phyloP scores from a whole-genome alignment of 257 asterid genomes.

The Petunia axillaris region DNA sequence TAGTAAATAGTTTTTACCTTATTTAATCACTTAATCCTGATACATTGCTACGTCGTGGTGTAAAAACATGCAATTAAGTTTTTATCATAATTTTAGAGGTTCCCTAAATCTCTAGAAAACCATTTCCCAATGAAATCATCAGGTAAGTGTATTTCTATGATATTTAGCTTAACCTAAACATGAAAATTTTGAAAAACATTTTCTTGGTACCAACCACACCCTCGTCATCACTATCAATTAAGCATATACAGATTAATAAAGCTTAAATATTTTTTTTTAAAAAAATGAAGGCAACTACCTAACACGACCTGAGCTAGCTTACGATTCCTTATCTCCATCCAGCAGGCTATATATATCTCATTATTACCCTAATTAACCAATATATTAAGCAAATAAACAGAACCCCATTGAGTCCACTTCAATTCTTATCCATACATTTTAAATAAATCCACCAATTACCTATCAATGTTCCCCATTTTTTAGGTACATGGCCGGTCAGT shows the following conservation, averaged over 20 bases:
- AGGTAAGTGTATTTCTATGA: too few relatives aligned
- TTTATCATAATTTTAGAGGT: too few relatives aligned
- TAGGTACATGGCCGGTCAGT: background rate
- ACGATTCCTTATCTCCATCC: background rate
- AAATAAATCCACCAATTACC: background rate
- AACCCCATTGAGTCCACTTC: background rate
- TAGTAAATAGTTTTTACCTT: too few relatives aligned
- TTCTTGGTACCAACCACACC: too few relatives aligned
- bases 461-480: background rate
- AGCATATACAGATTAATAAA: background rate
- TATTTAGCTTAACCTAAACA: too few relatives aligned
- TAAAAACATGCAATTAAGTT: too few relatives aligned
- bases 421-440: constrained; percentile 23
- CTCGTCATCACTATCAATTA: background rate
- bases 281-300: background rate
- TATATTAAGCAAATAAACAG: background rate
- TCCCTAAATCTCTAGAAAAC: too few relatives aligned
- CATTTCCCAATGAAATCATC: too few relatives aligned
- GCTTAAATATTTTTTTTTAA: background rate
- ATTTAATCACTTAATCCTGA: too few relatives aligned
- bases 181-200: too few relatives aligned
- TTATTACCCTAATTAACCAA: background rate
- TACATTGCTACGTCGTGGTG: too few relatives aligned
- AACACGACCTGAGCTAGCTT: background rate
- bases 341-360: background rate